Evolutionary conservation across 306 rosid genomes (phyloP).

Genomic region (Quercus cerris): DNA sequence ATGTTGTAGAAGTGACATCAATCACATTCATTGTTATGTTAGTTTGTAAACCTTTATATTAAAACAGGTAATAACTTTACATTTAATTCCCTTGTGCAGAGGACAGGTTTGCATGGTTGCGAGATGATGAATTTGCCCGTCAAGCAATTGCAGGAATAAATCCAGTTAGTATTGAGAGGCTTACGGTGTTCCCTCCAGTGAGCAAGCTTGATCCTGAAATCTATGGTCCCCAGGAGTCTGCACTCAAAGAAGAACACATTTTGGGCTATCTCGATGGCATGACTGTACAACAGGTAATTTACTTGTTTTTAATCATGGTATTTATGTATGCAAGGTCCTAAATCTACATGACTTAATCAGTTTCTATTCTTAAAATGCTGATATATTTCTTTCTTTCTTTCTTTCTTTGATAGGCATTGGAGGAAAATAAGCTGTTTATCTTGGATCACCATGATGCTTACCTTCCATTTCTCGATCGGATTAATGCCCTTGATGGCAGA

Average conservation of each 20-base stretch:
- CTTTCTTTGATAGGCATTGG: constrained; percentile 50
- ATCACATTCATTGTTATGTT: too few relatives aligned
- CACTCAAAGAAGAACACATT: constrained; percentile 87
- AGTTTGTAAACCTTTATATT: too few relatives aligned
- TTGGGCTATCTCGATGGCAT: constrained; percentile 66
- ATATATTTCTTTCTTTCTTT: neutral
- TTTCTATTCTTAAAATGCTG: neutral
- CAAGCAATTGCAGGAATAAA: constrained; percentile 91
- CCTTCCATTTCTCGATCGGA: constrained; percentile 78
- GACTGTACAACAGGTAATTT: constrained; percentile 77
- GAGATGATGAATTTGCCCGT: constrained; percentile 96
- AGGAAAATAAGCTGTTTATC: constrained; percentile 62
- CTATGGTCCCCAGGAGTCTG: constrained; percentile 69
- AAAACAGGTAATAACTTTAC: neutral
- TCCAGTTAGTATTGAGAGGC: constrained; percentile 76
- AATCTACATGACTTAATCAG: neutral
- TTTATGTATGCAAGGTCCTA: neutral
- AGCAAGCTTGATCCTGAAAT: constrained; percentile 76
- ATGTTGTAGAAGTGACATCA: too few relatives aligned
- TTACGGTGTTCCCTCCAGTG: constrained; percentile 74
- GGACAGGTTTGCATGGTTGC: constrained; percentile 84
- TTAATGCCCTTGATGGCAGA: constrained; percentile 83
- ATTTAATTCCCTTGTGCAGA: constrained; percentile 31
- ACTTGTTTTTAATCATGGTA: neutral
- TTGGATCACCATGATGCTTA: constrained; percentile 80